A percentile compares a stretch with the other conserved stretches of the same genome.
phyloP scores from a whole-genome alignment of 2,329 filamentous ascomycete species.

The Scopulariopsis brevicaulis region DNA sequence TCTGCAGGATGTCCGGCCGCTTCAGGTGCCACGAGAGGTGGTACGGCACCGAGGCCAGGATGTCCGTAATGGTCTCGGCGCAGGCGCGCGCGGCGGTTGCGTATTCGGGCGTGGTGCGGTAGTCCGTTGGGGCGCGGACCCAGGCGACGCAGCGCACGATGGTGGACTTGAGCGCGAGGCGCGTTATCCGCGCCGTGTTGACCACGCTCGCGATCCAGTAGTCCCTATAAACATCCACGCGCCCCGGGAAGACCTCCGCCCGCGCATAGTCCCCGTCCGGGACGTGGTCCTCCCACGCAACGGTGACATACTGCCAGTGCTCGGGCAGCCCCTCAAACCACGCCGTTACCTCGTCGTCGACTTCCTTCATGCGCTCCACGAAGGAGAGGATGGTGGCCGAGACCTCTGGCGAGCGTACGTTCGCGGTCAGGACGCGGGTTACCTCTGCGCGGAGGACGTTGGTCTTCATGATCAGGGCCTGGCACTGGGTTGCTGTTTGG shows the following conservation, averaged over 20 bases:
- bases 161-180: constrained; percentile 42
- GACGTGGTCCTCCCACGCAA: constrained; percentile 44
- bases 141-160: constrained; percentile 49
- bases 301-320: constrained; percentile 37
- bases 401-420: constrained; percentile 34
- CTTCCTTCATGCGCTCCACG: constrained; percentile 35
- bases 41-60: constrained; percentile 50
- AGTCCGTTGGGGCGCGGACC: constrained; percentile 48
- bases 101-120: constrained; percentile 51
- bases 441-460: constrained; percentile 44
- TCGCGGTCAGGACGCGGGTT: constrained; percentile 33
- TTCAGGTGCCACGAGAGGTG: constrained; percentile 47
- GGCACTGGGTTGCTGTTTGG: constrained; percentile 31
- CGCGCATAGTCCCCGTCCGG: constrained; percentile 37
- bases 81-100: constrained; percentile 39
- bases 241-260: constrained; percentile 47
- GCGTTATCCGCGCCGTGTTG: constrained; percentile 41
- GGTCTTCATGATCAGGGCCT: constrained; percentile 39
- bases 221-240: constrained; percentile 47
- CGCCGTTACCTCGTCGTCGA: constrained; percentile 38
- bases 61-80: constrained; percentile 42
- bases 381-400: constrained; percentile 37
- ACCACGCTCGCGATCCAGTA: constrained; percentile 46
- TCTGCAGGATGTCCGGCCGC: constrained; percentile 25
- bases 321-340: constrained; percentile 41